A percentile compares a stretch with the other conserved stretches of the same genome.
Conservation (phyloP, 148 eudicot species). For the Polygonum aviculare region DNA sequence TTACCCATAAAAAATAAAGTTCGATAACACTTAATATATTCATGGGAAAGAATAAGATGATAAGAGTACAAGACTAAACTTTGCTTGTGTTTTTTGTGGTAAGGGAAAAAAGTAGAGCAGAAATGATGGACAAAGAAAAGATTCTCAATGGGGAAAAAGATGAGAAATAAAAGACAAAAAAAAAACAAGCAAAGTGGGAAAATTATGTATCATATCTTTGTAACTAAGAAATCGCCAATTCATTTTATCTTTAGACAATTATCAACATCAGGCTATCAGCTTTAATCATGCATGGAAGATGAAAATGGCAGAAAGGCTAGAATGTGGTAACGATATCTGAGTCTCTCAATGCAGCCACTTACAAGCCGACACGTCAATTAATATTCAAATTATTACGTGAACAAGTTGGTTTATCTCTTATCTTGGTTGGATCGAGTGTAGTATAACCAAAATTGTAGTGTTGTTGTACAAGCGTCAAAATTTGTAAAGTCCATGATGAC, state of each 20-base stretch:
- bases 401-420: too few species aligned
- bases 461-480: too few species aligned
- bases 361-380: not conserved
- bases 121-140: not conserved
- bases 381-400: too few species aligned
- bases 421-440: too few species aligned
- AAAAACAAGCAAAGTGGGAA: not conserved
- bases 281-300: not conserved
- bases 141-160: not conserved
- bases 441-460: too few species aligned
- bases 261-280: not conserved
- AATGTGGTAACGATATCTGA: not conserved
- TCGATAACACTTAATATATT: too few species aligned
- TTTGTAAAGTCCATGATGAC: too few species aligned
- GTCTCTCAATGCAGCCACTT: not conserved
- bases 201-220: not conserved
- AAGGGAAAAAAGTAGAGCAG: not conserved
- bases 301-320: not conserved
- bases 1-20: too few species aligned
- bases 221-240: constrained; percentile 7
- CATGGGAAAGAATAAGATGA: not conserved
- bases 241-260: not conserved
- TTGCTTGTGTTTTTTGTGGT: constrained; percentile 1
- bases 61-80: not conserved
- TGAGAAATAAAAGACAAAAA: not conserved